Evolutionary conservation across 2,329 filamentous ascomycete genomes (phyloP), one percentile per base, ranked within the genome.

Genomic region (Paraphaeosphaeria sporulosa): DNA sequence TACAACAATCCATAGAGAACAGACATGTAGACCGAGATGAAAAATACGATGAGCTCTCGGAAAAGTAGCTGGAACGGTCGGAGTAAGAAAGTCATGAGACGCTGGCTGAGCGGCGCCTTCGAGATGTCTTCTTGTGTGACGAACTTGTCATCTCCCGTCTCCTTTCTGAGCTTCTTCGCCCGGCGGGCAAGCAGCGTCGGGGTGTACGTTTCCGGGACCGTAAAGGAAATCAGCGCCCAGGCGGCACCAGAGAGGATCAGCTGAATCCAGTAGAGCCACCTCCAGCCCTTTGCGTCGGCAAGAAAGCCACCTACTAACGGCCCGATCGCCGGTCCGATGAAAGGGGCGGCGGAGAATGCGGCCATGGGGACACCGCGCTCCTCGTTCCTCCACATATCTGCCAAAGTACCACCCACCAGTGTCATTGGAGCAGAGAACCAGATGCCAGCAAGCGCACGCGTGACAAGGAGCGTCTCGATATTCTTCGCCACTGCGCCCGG

Each of bases 391-490:
- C 91, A 96, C n/a, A 95, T 77, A 79, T 96, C 92, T 12, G 92
- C 90, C 6, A 96, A 79, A 0, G 91, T 94, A 9, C 92, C 92
- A 46, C 92, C 92, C 9, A 94, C 92, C 1, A 95, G 83, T 0
- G 92, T 94, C 90, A 96, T 94, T 2, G 92, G 92, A 0, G 92
- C 92, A 12, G 90, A 93, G 74, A 94, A 94, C 6, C 90, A 90
- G 58, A 95, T 92, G 48, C 92, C 92, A 63, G 93, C 92, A 60
- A 96, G 91, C 48, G 88, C 82, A 62, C 92, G 87, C 72, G 89
- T 92, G 27, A 92, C 88, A 6, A 96, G 82, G 8, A 96, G 84
- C 0, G 92, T 95, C 23, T 79, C 85, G 32, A 94, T 91, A 66
- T 94, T 95, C 68, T 89, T 82, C 4, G 92, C 83, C 0, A 94